Conservation (phyloP, 768 basidiomycete species). For the Trametes sanguinea region DNA sequence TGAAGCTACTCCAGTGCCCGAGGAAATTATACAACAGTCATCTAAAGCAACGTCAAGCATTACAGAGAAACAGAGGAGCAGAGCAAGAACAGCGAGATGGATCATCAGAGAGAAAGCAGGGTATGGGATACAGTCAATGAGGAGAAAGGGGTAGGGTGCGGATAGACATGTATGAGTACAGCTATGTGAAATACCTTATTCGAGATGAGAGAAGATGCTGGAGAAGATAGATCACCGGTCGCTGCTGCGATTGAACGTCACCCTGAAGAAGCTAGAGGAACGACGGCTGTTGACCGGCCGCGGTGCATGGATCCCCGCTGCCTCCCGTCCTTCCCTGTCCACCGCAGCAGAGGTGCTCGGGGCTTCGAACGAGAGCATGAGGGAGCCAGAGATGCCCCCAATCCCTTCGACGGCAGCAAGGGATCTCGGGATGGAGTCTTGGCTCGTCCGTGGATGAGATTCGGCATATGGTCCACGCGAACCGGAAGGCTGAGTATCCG, state of each 20-base stretch:
- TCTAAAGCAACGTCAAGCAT: slow-evolving; percentile 4
- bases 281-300: slow-evolving; percentile 22
- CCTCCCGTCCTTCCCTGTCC: slow-evolving; percentile 20
- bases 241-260: slow-evolving; percentile 10
- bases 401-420: slow-evolving; percentile 7
- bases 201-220: not conserved
- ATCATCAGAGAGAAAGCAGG: not conserved
- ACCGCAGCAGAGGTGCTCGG: slow-evolving; percentile 23
- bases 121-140: slow-evolving; percentile 2
- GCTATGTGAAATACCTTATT: not conserved
- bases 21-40: slow-evolving; percentile 5
- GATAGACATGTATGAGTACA: not conserved
- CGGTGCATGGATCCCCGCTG: slow-evolving; percentile 24
- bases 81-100: not conserved
- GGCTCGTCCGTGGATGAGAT: slow-evolving; percentile 8
- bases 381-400: slow-evolving; percentile 6
- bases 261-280: slow-evolving; percentile 13
- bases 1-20: not conserved
- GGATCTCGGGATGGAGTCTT: slow-evolving; percentile 19
- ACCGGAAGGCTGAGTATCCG: slow-evolving; percentile 2
- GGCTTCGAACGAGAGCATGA: slow-evolving; percentile 21
- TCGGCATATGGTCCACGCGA: slow-evolving; percentile 5
- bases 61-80: not conserved
- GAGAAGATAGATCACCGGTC: not conserved
- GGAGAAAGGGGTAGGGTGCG: not conserved